Percentiles rank a stretch among this genome's conserved stretches.
phyloP scores from a whole-genome alignment of 75 land plant species.

The Cunninghamia lanceolata region DNA sequence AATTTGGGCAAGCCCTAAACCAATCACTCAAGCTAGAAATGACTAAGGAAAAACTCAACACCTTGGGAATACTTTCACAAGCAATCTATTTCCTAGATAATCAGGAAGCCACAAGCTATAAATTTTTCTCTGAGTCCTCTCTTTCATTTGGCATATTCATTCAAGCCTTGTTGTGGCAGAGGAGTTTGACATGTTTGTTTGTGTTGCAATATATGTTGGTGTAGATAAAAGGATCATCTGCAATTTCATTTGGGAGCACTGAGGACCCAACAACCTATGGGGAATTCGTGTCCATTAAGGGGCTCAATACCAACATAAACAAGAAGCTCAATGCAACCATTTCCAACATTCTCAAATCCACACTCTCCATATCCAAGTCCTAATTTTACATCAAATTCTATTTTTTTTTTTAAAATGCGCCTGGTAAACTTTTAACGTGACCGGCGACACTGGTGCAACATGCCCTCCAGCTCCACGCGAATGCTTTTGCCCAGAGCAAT shows the following conservation, averaged over 20 bases:
- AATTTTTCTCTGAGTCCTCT: neutral
- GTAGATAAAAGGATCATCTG: constrained; percentile 55
- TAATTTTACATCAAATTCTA: constrained; percentile 71
- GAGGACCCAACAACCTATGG: constrained; percentile 76
- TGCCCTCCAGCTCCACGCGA: too few species aligned
- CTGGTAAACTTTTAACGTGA: too few species aligned
- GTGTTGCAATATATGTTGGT: too few species aligned
- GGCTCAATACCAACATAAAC: constrained; percentile 49
- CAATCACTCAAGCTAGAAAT: too few species aligned
- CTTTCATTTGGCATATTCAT: neutral
- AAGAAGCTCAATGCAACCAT: constrained; percentile 63
- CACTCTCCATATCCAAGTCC: constrained; percentile 41
- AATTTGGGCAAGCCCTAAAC: too few species aligned
- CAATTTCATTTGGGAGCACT: constrained; percentile 67
- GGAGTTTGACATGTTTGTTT: neutral
- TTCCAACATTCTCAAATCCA: constrained; percentile 47
- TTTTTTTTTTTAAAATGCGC: too few species aligned
- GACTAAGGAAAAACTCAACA: too few species aligned
- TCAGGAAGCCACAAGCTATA: constrained; percentile 85
- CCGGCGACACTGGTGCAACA: too few species aligned
- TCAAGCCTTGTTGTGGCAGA: neutral
- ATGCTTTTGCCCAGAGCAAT: too few species aligned
- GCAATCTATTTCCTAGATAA: constrained; percentile 62
- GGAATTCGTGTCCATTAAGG: constrained; percentile 72
- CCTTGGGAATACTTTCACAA: constrained; percentile 81